Evolutionary conservation across 305 asterid species (phyloP), one percentile per base, ranked within the genome.

Genomic region (Salvia sclarea): DNA sequence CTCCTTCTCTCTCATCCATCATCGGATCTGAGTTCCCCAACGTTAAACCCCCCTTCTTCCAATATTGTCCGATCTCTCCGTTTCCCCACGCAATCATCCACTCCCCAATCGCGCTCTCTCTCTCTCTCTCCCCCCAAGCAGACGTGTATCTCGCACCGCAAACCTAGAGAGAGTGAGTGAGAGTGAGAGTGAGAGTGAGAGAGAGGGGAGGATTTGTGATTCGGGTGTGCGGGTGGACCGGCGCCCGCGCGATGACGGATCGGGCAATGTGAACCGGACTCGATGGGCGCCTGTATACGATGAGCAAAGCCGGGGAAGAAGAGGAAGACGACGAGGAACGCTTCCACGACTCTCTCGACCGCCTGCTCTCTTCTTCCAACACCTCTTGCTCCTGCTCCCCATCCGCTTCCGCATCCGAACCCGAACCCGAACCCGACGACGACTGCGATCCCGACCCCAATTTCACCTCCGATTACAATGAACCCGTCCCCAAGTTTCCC

Each of bases 261-360:
- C 84, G 78, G 83, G 72, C 82, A 69, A 13, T 76, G 85, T 73
- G 83, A 83, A 68, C 77, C 69, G 72, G 74, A 38, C 24, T 64
- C 77, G 16, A 79, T 75, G 83, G 81, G 80, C 59, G 54, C 73
- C 55, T 77, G 53, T 9, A 13, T 60, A 83, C 75, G 77, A 88
- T 88, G 96, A 90, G 82, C 83, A 80, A 53, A 84, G 78, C 82
- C 63, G 85, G 76, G 14, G 89, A 79, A 75, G 92, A 70, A 61
- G 88, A 79, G 41, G 86, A 79, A 18, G 92, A 80, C 64, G 81
- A 83, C 16, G 91, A 83, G 72, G 96, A 84, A 73, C 73, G 74
- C 61, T 95, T 88, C 69, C 88, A 95, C 81, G 98, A 91, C 79
- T 88, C 99, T 1, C 83, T 95, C 72, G 96, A 95, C 80, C 92